Evolutionary conservation across 345 rosid genomes (phyloP).

Genomic region (Populus euphratica): DNA sequence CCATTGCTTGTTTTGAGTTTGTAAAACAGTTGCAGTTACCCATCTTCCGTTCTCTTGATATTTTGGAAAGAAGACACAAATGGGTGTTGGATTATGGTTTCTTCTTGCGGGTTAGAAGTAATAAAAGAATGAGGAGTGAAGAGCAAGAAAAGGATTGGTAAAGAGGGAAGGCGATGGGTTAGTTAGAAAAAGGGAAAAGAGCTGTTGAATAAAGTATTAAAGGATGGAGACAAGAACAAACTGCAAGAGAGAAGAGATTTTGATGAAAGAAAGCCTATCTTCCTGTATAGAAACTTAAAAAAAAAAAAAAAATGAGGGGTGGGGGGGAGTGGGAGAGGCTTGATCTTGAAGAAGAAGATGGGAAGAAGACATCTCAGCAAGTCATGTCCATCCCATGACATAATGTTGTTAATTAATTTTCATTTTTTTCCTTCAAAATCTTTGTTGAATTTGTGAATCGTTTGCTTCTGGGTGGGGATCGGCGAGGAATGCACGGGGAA

Average conservation of each 20-base stretch:
- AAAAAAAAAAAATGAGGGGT: neutral
- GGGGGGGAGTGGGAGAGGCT: neutral
- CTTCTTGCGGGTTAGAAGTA: neutral
- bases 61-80: neutral
- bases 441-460: too few relatives aligned
- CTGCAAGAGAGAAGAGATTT: neutral
- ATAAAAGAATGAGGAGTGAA: conserved; percentile 1
- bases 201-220: neutral
- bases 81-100: neutral
- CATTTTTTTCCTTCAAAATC: too few relatives aligned
- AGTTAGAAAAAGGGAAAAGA: neutral
- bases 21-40: conserved; percentile 33
- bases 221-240: neutral
- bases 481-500: too few relatives aligned
- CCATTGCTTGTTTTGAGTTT: conserved; percentile 32
- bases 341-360: too few relatives aligned
- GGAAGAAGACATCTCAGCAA: too few relatives aligned
- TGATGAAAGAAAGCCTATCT: neutral
- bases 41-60: neutral
- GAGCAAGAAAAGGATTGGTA: conserved; percentile 1
- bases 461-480: too few relatives aligned
- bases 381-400: too few relatives aligned
- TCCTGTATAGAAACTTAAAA: neutral
- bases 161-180: neutral
- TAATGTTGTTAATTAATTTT: too few relatives aligned